These are phyloP conservation scores for Acanthochlamys bracteata DNA, from an alignment of 106 monocot species.

Conservation along the genomic window DNA sequence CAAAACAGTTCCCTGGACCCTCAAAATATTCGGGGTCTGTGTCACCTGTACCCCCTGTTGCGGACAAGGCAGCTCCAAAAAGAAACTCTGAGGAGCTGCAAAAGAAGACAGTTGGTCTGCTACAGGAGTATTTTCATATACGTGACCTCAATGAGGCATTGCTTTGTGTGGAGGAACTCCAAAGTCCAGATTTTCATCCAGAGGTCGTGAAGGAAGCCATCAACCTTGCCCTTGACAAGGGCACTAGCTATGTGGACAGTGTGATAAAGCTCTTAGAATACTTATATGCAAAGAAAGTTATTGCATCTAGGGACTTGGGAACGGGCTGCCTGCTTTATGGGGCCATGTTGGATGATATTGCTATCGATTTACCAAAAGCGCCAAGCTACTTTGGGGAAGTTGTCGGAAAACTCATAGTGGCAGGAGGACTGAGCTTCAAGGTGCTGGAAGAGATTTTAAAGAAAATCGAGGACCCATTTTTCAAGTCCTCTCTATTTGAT, in stretches of 20 bases:
- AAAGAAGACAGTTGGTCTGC: constrained; percentile 70
- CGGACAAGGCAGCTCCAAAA: constrained; percentile 24
- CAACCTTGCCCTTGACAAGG: constrained; percentile 56
- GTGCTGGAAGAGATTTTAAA: constrained; percentile 61
- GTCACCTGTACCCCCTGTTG: not conserved
- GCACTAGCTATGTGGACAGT: constrained; percentile 22
- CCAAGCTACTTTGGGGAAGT: constrained; percentile 66
- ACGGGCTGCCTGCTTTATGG: constrained; percentile 64
- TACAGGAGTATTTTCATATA: constrained; percentile 83
- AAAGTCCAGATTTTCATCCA: constrained; percentile 63
- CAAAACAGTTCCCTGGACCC: constrained; percentile 11
- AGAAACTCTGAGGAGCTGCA: constrained; percentile 27
- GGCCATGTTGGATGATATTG: constrained; percentile 65
- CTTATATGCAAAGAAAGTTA: constrained; percentile 27
- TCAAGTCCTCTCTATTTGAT: constrained; percentile 7
- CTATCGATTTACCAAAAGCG: constrained; percentile 75
- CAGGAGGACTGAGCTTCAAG: constrained; percentile 40
- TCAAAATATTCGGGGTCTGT: constrained; percentile 8
- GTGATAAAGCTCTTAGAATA: constrained; percentile 40
- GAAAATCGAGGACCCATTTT: constrained; percentile 40
- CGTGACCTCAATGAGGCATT: constrained; percentile 66
- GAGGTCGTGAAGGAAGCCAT: constrained; percentile 92
- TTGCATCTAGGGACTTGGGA: constrained; percentile 39
- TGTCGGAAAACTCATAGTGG: constrained; percentile 44
- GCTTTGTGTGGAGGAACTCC: constrained; percentile 77